These are phyloP conservation scores for Hymenochaete sp. DNA, from an alignment of 1,284 basidiomycete species.

Conservation along the genomic window DNA sequence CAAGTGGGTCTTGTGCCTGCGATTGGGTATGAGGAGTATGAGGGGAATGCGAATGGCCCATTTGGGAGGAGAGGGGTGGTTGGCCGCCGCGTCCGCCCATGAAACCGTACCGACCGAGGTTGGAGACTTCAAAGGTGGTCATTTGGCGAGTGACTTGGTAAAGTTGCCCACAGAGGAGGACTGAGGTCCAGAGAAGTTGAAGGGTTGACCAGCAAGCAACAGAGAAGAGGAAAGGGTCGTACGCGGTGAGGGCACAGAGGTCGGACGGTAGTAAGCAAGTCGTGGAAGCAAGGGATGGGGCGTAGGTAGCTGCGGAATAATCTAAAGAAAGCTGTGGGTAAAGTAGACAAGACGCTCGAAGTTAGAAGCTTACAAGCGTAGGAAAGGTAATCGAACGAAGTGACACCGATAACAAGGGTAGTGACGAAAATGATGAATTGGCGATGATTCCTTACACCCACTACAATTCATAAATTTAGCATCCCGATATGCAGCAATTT, in stretches of 20 bases:
- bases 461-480: conserved; percentile 31
- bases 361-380: conserved; percentile 57
- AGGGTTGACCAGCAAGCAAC: conserved; percentile 80
- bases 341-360: background rate
- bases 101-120: conserved; percentile 90
- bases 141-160: conserved; percentile 93
- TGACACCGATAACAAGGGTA: conserved; percentile 75
- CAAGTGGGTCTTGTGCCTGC: conserved; percentile 20
- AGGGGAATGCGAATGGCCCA: conserved; percentile 58
- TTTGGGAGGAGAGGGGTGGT: conserved; percentile 53
- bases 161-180: conserved; percentile 79
- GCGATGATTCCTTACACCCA: conserved; percentile 92
- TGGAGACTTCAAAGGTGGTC: conserved; percentile 94
- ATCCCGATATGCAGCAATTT: background rate
- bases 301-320: conserved; percentile 38
- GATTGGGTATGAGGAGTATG: conserved; percentile 30
- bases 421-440: conserved; percentile 89
- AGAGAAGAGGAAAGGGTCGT: conserved; percentile 80
- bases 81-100: conserved; percentile 91
- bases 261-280: conserved; percentile 62
- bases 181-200: conserved; percentile 87
- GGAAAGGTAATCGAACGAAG: conserved; percentile 74
- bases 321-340: conserved; percentile 28
- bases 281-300: conserved; percentile 34
- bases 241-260: conserved; percentile 61